These are phyloP conservation scores for Colletotrichum coccodes DNA, from an alignment of 2,329 filamentous ascomycete species.

Conservation along the genomic window DNA sequence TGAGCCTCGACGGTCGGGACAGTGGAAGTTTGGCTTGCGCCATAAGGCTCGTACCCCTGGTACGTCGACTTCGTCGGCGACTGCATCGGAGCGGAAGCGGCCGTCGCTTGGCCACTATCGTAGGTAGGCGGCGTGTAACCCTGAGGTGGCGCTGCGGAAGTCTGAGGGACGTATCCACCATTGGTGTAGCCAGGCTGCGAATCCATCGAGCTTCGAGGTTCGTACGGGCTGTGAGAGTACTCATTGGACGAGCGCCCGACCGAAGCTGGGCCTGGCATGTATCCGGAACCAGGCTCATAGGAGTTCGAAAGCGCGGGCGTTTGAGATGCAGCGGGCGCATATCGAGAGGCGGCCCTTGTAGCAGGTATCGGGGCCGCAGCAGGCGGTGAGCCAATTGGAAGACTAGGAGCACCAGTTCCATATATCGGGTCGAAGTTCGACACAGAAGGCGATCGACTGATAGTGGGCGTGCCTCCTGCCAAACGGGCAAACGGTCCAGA, in stretches of 20 bases:
- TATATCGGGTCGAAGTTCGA: slow-evolving; percentile 78
- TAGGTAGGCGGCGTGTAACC: slow-evolving; percentile 39
- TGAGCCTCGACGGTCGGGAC: not conserved
- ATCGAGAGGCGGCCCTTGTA: slow-evolving; percentile 61
- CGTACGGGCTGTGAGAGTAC: slow-evolving; percentile 37
- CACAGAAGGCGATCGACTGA: slow-evolving; percentile 78
- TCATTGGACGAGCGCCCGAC: slow-evolving; percentile 39
- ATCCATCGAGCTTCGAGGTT: slow-evolving; percentile 54
- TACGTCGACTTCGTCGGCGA: slow-evolving; percentile 28
- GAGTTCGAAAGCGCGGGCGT: slow-evolving; percentile 36
- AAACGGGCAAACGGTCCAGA: slow-evolving; percentile 86
- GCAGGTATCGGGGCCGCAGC: slow-evolving; percentile 46
- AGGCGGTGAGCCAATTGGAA: slow-evolving; percentile 42
- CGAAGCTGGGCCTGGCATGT: not conserved
- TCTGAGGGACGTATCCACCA: slow-evolving; percentile 45
- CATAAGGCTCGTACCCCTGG: slow-evolving; percentile 34
- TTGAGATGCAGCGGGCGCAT: slow-evolving; percentile 53
- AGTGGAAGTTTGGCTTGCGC: slow-evolving; percentile 9
- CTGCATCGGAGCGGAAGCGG: slow-evolving; percentile 1
- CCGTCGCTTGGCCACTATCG: not conserved
- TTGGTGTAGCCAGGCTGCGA: slow-evolving; percentile 42
- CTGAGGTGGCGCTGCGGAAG: slow-evolving; percentile 40
- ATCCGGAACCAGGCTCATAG: not conserved
- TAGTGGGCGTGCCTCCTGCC: slow-evolving; percentile 77
- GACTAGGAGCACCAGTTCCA: slow-evolving; percentile 58